A percentile compares a stretch with the other conserved stretches of the same genome.
These are phyloP conservation scores for Chenopodium album DNA, from an alignment of 148 eudicot species.

Conservation along the genomic window DNA sequence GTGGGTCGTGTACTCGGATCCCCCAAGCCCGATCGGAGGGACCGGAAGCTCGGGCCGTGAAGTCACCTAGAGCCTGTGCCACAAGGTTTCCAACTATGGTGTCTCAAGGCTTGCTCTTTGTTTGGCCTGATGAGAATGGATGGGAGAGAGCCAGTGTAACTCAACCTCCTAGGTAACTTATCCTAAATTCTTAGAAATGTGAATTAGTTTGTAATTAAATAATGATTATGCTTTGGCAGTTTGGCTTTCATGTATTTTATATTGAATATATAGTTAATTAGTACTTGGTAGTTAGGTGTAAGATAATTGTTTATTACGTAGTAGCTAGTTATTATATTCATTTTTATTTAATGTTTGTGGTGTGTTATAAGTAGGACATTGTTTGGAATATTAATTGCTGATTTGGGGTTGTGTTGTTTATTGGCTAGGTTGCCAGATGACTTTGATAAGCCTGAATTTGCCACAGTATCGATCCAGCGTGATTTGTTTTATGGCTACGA, in stretches of 20 bases:
- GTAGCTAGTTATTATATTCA: not conserved
- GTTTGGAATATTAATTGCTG: not conserved
- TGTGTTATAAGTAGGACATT: not conserved
- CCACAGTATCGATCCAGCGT: slow-evolving; percentile 90
- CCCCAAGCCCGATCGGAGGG: slow-evolving; percentile 85
- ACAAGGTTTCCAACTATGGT: slow-evolving; percentile 84
- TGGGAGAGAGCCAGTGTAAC: slow-evolving; percentile 78
- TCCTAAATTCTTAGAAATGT: not conserved
- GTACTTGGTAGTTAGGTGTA: not conserved
- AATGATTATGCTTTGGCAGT: not conserved
- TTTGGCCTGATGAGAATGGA: slow-evolving; percentile 99
- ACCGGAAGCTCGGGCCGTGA: slow-evolving; percentile 80
- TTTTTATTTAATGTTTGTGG: slow-evolving; percentile 7
- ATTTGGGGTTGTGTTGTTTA: slow-evolving; percentile 17
- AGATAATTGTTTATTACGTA: not conserved
- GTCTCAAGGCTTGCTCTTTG: slow-evolving; percentile 95
- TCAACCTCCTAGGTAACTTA: slow-evolving; percentile 64
- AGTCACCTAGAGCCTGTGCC: slow-evolving; percentile 81
- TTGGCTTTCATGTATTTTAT: not conserved
- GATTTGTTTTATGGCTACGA: slow-evolving; percentile 95
- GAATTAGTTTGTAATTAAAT: not conserved
- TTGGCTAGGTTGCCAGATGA: slow-evolving; percentile 87
- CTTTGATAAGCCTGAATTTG: slow-evolving; percentile 90
- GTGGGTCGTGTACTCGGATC: slow-evolving; percentile 80
- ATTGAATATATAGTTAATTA: not conserved